A percentile compares a stretch with the other conserved stretches of the same genome.
These are phyloP conservation scores for Linderniella brevidens DNA, from an alignment of 257 asterid species.

Conservation along the genomic window DNA sequence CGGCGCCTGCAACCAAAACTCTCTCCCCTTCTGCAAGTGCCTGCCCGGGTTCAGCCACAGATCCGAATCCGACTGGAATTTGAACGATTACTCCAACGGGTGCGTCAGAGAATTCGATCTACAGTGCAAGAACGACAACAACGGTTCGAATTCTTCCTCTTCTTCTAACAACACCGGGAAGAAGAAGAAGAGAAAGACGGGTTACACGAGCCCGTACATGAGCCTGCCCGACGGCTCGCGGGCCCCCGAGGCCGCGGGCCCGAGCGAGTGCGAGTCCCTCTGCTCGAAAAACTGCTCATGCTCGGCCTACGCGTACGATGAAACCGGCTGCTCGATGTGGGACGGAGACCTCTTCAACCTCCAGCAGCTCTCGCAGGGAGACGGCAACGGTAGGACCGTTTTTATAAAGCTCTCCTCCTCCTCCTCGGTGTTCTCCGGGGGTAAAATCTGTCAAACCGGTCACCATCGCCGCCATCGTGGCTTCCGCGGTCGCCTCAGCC, in stretches of 20 bases:
- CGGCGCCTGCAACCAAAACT: conserved; percentile 26
- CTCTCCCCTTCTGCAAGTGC: conserved; percentile 27
- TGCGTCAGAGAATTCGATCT: conserved; percentile 22
- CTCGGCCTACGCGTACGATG: conserved; percentile 23
- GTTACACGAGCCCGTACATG: conserved; percentile 10
- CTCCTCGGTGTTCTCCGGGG: conserved; percentile 14
- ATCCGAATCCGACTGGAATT: conserved; percentile 20
- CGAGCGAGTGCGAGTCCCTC: conserved; percentile 19
- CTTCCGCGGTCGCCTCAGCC: too few relatives aligned
- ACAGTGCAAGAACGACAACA: conserved; percentile 14
- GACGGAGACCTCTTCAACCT: conserved; percentile 20
- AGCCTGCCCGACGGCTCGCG: conserved; percentile 11
- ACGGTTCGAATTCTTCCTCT: neutral
- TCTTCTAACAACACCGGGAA: conserved; percentile 11
- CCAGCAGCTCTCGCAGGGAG: conserved; percentile 21
- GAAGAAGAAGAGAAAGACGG: conserved; percentile 20
- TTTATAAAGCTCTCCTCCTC: conserved; percentile 22
- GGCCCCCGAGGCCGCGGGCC: conserved; percentile 6
- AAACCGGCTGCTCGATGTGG: conserved; percentile 19
- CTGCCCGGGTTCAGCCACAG: conserved; percentile 21
- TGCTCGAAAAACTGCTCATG: conserved; percentile 33
- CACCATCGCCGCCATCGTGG: too few relatives aligned
- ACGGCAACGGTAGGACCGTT: conserved; percentile 15
- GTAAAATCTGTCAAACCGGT: conserved; percentile 1
- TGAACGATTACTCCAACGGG: conserved; percentile 35